These are phyloP conservation scores for Calonectria crousiana DNA, from an alignment of 2,329 filamentous ascomycete genomes.

Conservation along the genomic window DNA sequence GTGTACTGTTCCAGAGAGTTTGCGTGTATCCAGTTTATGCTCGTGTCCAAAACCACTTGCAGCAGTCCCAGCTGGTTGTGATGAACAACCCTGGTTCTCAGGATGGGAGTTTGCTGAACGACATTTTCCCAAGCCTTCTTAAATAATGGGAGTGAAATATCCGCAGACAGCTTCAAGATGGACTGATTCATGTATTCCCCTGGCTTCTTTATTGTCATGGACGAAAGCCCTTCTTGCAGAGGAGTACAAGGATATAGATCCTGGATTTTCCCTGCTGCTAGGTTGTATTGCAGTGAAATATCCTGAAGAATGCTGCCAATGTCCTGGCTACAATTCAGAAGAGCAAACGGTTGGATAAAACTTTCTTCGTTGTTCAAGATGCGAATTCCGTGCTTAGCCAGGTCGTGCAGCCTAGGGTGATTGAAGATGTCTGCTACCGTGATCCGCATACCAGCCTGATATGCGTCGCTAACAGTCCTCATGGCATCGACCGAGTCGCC, in stretches of 20 bases:
- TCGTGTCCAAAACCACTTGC: constrained; percentile 57
- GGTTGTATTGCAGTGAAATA: background rate
- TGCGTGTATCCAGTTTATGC: constrained; percentile 44
- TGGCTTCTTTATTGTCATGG: constrained; percentile 44
- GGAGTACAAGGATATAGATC: constrained; percentile 53
- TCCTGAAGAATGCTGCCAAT: background rate
- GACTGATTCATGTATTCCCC: constrained; percentile 36
- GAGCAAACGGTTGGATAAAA: constrained; percentile 55
- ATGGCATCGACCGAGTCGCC: constrained; percentile 45
- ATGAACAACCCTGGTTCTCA: constrained; percentile 61
- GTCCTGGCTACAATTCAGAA: constrained; percentile 19
- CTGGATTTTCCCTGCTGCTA: constrained; percentile 27
- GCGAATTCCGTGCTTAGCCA: background rate
- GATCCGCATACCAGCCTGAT: constrained; percentile 16
- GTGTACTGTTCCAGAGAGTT: constrained; percentile 51
- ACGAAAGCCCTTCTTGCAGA: constrained; percentile 50
- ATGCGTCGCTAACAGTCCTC: constrained; percentile 31
- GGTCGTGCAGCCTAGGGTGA: background rate
- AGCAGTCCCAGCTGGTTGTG: constrained; percentile 53
- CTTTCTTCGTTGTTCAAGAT: background rate
- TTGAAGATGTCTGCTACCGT: constrained; percentile 30
- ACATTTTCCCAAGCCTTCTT: constrained; percentile 28
- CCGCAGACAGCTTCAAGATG: constrained; percentile 23
- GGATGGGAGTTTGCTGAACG: constrained; percentile 41
- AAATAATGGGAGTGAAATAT: constrained; percentile 23